These are phyloP conservation scores for Erucastrum elatum DNA, from an alignment of 345 rosid species.

Conservation along the genomic window DNA sequence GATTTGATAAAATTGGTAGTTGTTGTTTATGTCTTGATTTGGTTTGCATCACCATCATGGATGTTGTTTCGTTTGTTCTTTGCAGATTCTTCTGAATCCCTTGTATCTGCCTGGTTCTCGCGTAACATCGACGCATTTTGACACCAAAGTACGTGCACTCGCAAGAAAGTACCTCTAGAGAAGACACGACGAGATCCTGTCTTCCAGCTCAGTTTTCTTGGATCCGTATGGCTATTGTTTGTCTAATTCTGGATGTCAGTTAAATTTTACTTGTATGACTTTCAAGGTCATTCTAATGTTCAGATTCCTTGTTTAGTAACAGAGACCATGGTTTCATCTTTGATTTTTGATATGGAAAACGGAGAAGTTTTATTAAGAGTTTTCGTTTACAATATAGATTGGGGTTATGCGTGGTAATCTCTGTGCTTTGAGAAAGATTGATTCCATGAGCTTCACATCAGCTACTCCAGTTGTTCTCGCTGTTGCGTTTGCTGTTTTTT, in stretches of 20 bases:
- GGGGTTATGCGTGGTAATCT: too few relatives aligned
- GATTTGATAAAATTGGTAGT: background rate
- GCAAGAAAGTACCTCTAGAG: conserved; percentile 84
- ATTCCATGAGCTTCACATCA: too few relatives aligned
- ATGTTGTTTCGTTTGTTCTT: background rate
- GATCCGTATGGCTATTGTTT: background rate
- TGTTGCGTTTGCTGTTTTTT: too few relatives aligned
- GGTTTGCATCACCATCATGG: background rate
- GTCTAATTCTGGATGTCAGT: background rate
- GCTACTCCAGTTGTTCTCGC: too few relatives aligned
- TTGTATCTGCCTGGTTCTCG: conserved; percentile 92
- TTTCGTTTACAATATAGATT: too few relatives aligned
- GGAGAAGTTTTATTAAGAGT: too few relatives aligned
- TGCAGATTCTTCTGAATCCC: conserved; percentile 87
- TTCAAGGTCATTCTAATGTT: background rate
- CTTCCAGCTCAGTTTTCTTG: background rate
- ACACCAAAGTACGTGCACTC: conserved; percentile 88
- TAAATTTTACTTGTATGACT: background rate
- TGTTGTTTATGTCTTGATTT: background rate
- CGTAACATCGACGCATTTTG: conserved; percentile 82
- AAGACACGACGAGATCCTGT: background rate
- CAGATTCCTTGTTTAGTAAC: too few relatives aligned
- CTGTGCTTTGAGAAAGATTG: too few relatives aligned
- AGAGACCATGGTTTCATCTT: background rate
- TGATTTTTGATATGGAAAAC: background rate